Base-by-base conservation (phyloP, 441 rosid genomes). In the Adansonia gregorii region DNA sequence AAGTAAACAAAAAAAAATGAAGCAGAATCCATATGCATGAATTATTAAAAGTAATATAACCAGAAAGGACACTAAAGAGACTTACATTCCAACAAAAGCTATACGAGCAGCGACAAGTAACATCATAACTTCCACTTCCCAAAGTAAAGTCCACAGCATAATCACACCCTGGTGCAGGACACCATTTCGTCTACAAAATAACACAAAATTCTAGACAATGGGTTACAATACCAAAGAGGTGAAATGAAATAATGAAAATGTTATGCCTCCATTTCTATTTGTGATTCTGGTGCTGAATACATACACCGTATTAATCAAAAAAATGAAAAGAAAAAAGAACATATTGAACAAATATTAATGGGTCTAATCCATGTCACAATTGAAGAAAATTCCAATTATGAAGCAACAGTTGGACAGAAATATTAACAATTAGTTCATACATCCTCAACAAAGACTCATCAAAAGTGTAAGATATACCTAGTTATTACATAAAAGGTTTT, bases 61-160 rank as follows among this genome's bases (percentile, higher is more conserved):
- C 52, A 43, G 19, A 73, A 41, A 56, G 49, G 39, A 6, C 1
- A 3, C 0, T 3, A 64, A 20, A 59, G 43, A 20, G 15, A 61
- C 94, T 86, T 82, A 92, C 96, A 74, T 87, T 92, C 95, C 96
- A 92, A 84, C 96, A 92, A 82, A 91, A 91, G 87, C 86, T 85
- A 79, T 87, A 85, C 17, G 88, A 83, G 82, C 93, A 91, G 27
- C 76, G 88, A 81, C 94, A 91, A 64, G 83, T 79, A 72, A 89
- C 91, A 81, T 91, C 92, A 74, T 83, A 89, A 81, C 80, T 88
- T 82, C 89, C 94, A 87, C 91, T 78, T 41, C 94, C 94, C 73
- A 86, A 76, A 79, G 80, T 79, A 84, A 88, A 91, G 72, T 91
- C 90, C 79, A 91, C 91, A 64, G 93, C 94, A 22, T 85, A 91